Evolutionary conservation across 2,329 filamentous ascomycete species (phyloP).

Genomic region (Colletotrichum lindemuthianum): DNA sequence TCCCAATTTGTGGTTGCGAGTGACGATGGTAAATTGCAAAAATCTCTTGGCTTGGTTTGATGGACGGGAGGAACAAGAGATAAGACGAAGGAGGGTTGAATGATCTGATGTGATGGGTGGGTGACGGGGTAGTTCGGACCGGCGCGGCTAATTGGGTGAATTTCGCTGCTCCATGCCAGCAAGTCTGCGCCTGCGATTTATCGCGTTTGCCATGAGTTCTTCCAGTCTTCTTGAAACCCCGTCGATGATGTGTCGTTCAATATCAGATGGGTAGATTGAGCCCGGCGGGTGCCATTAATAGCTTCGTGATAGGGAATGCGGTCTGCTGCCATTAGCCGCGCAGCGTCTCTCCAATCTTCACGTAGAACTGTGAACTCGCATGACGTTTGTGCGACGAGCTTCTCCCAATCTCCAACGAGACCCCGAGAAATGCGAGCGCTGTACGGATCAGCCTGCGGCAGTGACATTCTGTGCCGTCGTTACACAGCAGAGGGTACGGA

Average conservation of each 20-base stretch:
- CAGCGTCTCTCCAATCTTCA: constrained; percentile 1
- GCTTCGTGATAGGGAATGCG: background rate
- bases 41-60: constrained; percentile 1
- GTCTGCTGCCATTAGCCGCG: background rate
- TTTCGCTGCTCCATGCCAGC: no score
- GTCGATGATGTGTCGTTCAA: no score
- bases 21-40: background rate
- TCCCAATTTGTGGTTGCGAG: background rate
- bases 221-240: no score
- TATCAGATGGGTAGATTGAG: no score
- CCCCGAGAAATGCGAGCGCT: background rate
- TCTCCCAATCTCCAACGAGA: background rate
- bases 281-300: background rate
- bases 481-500: constrained; percentile 32
- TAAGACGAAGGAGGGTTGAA: constrained; percentile 24
- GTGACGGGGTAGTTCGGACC: constrained; percentile 25
- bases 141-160: constrained; percentile 25
- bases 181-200: background rate
- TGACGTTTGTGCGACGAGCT: constrained; percentile 3
- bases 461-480: constrained; percentile 35
- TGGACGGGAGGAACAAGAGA: constrained; percentile 16
- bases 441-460: background rate
- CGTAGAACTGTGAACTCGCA: background rate
- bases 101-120: constrained; percentile 19
- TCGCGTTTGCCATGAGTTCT: no score